phyloP scores from a whole-genome alignment of 306 rosid species.

The Malus fusca region DNA sequence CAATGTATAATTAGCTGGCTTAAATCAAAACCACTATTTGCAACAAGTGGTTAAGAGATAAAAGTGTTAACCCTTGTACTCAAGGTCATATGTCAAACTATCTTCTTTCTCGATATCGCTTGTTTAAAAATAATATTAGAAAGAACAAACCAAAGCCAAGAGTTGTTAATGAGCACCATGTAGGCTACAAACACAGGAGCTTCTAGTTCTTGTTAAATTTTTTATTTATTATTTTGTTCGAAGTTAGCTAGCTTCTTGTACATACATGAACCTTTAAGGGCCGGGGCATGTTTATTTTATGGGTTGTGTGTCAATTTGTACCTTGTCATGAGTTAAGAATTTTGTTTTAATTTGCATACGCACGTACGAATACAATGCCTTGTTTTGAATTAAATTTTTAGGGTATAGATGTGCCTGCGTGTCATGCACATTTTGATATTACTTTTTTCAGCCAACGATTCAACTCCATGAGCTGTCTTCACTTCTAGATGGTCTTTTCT shows the following conservation, averaged over 20 bases:
- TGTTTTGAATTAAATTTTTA: background rate
- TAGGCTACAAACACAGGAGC: background rate
- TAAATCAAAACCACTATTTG: background rate
- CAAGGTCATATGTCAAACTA: background rate
- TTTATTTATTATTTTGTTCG: background rate
- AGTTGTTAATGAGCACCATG: background rate
- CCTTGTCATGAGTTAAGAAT: background rate
- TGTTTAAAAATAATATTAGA: too few relatives aligned
- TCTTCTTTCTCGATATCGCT: too few relatives aligned
- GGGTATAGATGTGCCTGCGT: background rate
- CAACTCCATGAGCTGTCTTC: constrained; percentile 3
- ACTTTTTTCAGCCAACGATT: background rate
- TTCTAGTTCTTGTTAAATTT: background rate
- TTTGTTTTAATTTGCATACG: background rate
- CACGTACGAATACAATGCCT: background rate
- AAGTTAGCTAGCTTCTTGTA: background rate
- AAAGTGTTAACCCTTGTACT: too few relatives aligned
- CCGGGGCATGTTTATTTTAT: background rate
- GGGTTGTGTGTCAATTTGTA: background rate
- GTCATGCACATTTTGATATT: background rate
- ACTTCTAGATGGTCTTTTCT: constrained; percentile 11
- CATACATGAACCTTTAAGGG: background rate
- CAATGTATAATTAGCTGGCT: background rate
- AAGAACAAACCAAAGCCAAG: background rate
- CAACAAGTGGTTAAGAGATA: background rate